Percentiles rank a stretch among this genome's conserved stretches.
phyloP scores from a whole-genome alignment of 768 basidiomycete species.

The Rhodotorula taiwanensis region DNA sequence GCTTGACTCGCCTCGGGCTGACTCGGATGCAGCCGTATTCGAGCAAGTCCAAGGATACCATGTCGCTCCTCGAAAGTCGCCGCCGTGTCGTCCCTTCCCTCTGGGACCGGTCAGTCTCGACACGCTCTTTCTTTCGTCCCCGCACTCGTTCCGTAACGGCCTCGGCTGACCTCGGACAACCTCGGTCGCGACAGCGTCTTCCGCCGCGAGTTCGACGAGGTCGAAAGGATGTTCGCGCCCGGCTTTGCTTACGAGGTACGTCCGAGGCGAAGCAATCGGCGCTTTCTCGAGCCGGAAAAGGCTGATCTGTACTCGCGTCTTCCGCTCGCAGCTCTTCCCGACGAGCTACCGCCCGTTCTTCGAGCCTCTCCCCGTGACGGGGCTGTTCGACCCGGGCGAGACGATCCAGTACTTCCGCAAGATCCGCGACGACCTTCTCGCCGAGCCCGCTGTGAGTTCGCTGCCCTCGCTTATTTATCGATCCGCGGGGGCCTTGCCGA shows the following conservation, averaged over 20 bases:
- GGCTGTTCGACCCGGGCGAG: background rate
- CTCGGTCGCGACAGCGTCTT: background rate
- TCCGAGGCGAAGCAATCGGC: background rate
- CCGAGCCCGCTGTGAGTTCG: background rate
- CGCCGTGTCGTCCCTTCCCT: background rate
- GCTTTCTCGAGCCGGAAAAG: no score
- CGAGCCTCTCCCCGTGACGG: background rate
- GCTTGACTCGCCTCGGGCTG: no score
- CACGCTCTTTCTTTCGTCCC: no score
- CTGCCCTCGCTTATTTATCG: background rate
- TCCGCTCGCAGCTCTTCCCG: background rate
- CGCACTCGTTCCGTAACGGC: no score
- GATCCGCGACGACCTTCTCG: conserved; percentile 2
- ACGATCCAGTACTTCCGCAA: background rate
- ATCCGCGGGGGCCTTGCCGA: no score
- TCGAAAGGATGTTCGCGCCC: background rate
- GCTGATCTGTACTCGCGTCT: no score
- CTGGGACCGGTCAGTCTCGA: background rate
- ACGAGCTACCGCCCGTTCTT: background rate
- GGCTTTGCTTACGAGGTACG: background rate
- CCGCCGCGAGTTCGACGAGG: background rate
- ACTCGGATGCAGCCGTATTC: no score
- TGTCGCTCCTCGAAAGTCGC: background rate
- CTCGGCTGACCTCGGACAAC: background rate
- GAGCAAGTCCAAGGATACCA: background rate